Percentiles rank a stretch among this genome's conserved stretches.
These are phyloP conservation scores for Petasospora rhodanensis DNA, from an alignment of 1,139 yeast genomes.

Conservation along the genomic window DNA sequence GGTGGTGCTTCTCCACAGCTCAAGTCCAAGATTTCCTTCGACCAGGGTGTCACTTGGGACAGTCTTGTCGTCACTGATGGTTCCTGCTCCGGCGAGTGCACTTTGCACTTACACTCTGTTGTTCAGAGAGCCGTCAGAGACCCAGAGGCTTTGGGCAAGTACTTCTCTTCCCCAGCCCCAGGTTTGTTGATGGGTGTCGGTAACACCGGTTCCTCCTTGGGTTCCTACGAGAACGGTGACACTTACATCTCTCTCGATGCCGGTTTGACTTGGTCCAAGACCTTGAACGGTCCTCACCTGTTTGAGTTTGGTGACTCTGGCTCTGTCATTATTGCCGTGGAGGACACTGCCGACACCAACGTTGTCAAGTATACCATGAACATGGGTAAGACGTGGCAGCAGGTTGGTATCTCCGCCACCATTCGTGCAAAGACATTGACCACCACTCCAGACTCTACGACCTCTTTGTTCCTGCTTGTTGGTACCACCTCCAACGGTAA, in stretches of 20 bases:
- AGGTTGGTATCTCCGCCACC: constrained; percentile 42
- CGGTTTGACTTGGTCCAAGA: constrained; percentile 64
- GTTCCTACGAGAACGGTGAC: constrained; percentile 30
- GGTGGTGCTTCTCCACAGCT: constrained; percentile 30
- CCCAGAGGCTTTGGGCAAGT: constrained; percentile 22
- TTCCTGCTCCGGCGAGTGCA: constrained; percentile 15
- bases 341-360: constrained; percentile 30
- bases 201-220: constrained; percentile 37
- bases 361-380: constrained; percentile 58
- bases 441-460: constrained; percentile 64
- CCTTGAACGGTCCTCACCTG: constrained; percentile 50
- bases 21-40: constrained; percentile 46
- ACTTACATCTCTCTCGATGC: constrained; percentile 74
- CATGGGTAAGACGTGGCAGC: constrained; percentile 68
- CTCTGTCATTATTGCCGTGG: constrained; percentile 59
- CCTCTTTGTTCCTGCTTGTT: constrained; percentile 50
- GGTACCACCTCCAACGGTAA: constrained; percentile 38
- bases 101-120: constrained; percentile 17
- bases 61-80: constrained; percentile 43
- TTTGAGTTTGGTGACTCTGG: constrained; percentile 80
- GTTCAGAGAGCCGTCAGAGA: constrained; percentile 17
- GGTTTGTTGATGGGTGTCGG: constrained; percentile 67
- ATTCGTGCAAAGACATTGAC: constrained; percentile 48
- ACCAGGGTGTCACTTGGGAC: constrained; percentile 66
- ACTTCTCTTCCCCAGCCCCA: constrained; percentile 59